Evolutionary conservation across 148 eudicot genomes (phyloP).

Genomic region (Heliosperma pusillum): DNA sequence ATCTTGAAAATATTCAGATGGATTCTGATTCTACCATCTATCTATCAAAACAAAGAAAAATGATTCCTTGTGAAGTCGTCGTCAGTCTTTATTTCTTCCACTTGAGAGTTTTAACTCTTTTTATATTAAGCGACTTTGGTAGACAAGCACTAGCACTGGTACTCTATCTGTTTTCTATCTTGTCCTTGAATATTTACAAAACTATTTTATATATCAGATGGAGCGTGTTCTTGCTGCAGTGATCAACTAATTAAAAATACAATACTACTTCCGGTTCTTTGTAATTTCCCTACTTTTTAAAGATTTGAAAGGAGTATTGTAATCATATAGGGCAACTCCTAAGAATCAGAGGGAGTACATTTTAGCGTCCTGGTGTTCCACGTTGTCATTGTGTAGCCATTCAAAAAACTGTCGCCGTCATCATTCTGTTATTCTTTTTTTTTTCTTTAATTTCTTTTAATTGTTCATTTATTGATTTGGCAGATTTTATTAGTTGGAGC

Average conservation of each 20-base stretch:
- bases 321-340: too few species aligned
- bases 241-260: background rate
- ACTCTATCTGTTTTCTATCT: background rate
- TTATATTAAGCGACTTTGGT: background rate
- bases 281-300: too few species aligned
- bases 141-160: background rate
- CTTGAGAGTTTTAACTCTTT: background rate
- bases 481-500: conserved; percentile 96
- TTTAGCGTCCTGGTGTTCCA: background rate
- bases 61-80: background rate
- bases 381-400: background rate
- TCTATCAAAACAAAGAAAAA: background rate
- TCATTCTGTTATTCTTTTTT: background rate
- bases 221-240: background rate
- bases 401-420: background rate
- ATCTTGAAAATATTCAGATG: background rate
- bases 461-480: conserved; percentile 9
- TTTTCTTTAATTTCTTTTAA: background rate
- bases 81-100: background rate
- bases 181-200: background rate
- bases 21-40: background rate
- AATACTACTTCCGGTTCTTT: too few species aligned
- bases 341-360: too few species aligned
- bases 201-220: background rate
- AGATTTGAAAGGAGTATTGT: too few species aligned